A percentile compares a stretch with the other conserved stretches of the same genome.
phyloP scores from a whole-genome alignment of 2,329 filamentous ascomycete species.

The Raffaelea ambrosiae region DNA sequence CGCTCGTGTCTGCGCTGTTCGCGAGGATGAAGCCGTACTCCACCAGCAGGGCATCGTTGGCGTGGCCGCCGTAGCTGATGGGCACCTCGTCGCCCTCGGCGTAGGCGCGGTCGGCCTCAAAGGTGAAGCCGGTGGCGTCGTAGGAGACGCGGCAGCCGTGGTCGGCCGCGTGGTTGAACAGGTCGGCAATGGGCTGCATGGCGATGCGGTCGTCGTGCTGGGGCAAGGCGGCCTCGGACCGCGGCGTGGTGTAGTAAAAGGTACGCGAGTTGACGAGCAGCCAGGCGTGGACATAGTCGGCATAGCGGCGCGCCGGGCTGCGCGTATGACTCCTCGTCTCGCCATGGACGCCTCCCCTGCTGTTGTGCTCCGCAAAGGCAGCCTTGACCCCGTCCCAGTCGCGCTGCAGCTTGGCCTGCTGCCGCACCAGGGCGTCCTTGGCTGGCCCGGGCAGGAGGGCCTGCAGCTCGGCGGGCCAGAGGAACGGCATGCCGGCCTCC shows the following conservation, averaged over 20 bases:
- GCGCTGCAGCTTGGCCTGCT: slow-evolving; percentile 32
- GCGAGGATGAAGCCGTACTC: slow-evolving; percentile 50
- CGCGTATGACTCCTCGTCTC: no score
- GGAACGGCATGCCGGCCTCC: slow-evolving; percentile 32
- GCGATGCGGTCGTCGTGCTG: slow-evolving; percentile 52
- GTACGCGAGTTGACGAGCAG: slow-evolving; percentile 53
- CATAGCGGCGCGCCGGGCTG: slow-evolving; percentile 7
- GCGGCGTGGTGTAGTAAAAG: slow-evolving; percentile 46
- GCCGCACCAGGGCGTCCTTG: slow-evolving; percentile 39
- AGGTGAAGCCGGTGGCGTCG: slow-evolving; percentile 40
- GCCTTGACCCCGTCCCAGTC: slow-evolving; percentile 25
- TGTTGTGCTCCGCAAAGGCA: slow-evolving; percentile 14
- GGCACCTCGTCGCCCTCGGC: slow-evolving; percentile 54
- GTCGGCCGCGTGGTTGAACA: slow-evolving; percentile 50
- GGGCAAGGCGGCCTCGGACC: slow-evolving; percentile 30
- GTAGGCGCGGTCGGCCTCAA: slow-evolving; percentile 43
- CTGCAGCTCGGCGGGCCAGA: slow-evolving; percentile 39
- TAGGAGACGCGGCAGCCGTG: slow-evolving; percentile 43
- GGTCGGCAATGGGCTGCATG: slow-evolving; percentile 63
- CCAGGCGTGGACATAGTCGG: slow-evolving; percentile 42
- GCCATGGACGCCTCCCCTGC: not conserved
- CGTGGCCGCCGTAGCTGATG: slow-evolving; percentile 61
- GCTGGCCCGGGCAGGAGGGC: slow-evolving; percentile 36
- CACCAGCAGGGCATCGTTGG: slow-evolving; percentile 63
- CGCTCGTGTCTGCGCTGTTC: not conserved